phyloP scores from a whole-genome alignment of 202 grass and related monocot species.

The Setaria italica region DNA sequence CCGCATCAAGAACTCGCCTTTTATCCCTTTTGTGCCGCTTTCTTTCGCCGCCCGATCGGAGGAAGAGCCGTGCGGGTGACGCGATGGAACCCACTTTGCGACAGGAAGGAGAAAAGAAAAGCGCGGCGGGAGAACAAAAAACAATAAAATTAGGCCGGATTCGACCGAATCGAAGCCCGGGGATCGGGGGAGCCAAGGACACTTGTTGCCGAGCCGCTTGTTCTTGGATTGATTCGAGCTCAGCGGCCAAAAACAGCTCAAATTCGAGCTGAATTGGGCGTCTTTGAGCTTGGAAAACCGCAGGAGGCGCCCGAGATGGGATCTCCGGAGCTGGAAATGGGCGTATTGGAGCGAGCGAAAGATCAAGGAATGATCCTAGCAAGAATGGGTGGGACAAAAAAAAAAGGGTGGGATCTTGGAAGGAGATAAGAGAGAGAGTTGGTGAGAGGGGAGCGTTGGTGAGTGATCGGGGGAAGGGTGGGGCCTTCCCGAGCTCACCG shows the following conservation, averaged over 20 bases:
- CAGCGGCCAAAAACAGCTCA: neutral
- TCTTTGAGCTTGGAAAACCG: neutral
- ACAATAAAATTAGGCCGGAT: conserved; percentile 43
- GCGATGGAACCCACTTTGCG: conserved; percentile 75
- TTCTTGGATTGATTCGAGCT: conserved; percentile 27
- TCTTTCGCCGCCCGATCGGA: conserved; percentile 56
- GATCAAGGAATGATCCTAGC: conserved; percentile 63
- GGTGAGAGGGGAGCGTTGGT: conserved; percentile 58
- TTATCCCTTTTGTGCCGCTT: conserved; percentile 31
- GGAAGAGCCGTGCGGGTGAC: conserved; percentile 55
- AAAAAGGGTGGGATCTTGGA: conserved; percentile 55
- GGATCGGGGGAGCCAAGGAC: conserved; percentile 34
- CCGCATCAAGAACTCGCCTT: conserved; percentile 56
- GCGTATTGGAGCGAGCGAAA: conserved; percentile 47
- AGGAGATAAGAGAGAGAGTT: conserved; percentile 59
- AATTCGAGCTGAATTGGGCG: conserved; percentile 32
- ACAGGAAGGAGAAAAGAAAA: conserved; percentile 17
- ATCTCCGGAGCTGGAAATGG: conserved; percentile 46
- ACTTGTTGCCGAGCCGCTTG: conserved; percentile 39
- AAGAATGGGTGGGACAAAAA: conserved; percentile 7
- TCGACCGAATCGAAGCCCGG: conserved; percentile 61
- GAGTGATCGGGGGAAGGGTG: conserved; percentile 50
- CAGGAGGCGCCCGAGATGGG: conserved; percentile 17
- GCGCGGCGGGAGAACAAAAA: neutral
- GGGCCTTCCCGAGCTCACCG: conserved; percentile 55